Base-by-base conservation (phyloP, 192 early-diverging fungal genomes). In the Coemansia sp. region DNA sequence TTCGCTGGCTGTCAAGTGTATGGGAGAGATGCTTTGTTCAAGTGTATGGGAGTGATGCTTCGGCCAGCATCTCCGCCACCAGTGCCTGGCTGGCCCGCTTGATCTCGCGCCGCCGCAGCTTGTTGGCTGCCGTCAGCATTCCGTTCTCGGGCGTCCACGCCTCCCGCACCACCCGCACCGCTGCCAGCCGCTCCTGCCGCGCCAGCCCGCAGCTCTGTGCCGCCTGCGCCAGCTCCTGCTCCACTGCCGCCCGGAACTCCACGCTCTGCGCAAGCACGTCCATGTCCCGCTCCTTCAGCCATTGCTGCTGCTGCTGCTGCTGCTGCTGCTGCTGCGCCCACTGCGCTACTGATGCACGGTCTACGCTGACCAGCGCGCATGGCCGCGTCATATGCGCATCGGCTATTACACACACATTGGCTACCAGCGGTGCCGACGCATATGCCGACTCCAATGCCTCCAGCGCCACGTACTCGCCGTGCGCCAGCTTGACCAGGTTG, bases 361-460 rank as follows among this genome's bases (percentile, higher is more conserved):
- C 79, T 5, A 68, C 57, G 42, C 90, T 83, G 26, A 96, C 77
- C 8, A 98, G 42, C 14, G 90, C 93, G 10, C 94, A 86, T 15
- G 88, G 87, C 52, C 82, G 82, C 42, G 71, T 46, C 69, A 86
- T 74, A 42, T 85, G 79, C 31, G 90, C 80, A 71, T 93, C 86
- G 26, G 84, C 88, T 53, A 83, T 83, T 5, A 92, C 83, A 59
- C 85, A 87, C 39, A 92, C 84, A 65, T 93, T 93, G 71, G 80
- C 75, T 30, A 95, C 87, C 53, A 80, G 83, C 20, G 72, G 32
- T 14, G 81, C 83, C 32, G 80, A 82, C 69, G 88, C 86, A 84
- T 98, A 98, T 6, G 90, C 81, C 10, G 90, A 83, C 73, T 98
- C 96, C 23, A 98, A 79, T 66, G 91, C 90, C 73, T 98, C 96